Conservation (phyloP, 1,284 basidiomycete genomes). For the Mycosarcoma maydis region DNA sequence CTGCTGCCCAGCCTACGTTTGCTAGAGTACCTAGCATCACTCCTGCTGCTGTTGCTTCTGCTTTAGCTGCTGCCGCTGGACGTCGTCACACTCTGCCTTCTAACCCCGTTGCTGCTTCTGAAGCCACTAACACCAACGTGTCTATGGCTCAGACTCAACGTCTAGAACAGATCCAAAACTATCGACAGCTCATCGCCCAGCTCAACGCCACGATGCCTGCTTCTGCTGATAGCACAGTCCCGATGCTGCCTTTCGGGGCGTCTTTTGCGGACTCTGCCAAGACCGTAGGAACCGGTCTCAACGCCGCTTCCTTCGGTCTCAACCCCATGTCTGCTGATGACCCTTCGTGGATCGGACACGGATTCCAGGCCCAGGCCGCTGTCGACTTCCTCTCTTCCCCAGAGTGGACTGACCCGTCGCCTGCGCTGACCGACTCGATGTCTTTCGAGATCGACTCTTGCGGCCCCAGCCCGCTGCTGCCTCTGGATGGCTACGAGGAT, state of each 20-base stretch:
- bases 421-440: conserved; percentile 59
- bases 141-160: conserved; percentile 29
- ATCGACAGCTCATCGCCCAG: conserved; percentile 48
- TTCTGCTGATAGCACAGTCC: conserved; percentile 33
- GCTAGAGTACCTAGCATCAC: conserved; percentile 45
- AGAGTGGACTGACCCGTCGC: conserved; percentile 61
- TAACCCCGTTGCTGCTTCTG: conserved; percentile 8
- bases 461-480: conserved; percentile 59
- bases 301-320: conserved; percentile 45
- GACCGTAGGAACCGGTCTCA: conserved; percentile 32
- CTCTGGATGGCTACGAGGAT: conserved; percentile 52
- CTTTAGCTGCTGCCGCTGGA: conserved; percentile 23
- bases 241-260: conserved; percentile 36
- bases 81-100: conserved; percentile 44
- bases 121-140: conserved; percentile 2
- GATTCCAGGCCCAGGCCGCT: conserved; percentile 47
- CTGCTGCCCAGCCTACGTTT: conserved; percentile 26
- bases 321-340: conserved; percentile 55
- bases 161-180: conserved; percentile 47
- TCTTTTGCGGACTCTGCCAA: conserved; percentile 33
- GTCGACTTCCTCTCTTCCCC: conserved; percentile 60
- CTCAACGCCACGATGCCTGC: conserved; percentile 47
- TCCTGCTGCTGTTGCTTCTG: conserved; percentile 36
- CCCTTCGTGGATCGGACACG: conserved; percentile 55
- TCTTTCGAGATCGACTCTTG: conserved; percentile 61